A percentile compares a stretch with the other conserved stretches of the same genome.
These are phyloP conservation scores for Fragilariopsis cylindrus DNA, from an alignment of 108 stramenopile species.

Conservation along the genomic window DNA sequence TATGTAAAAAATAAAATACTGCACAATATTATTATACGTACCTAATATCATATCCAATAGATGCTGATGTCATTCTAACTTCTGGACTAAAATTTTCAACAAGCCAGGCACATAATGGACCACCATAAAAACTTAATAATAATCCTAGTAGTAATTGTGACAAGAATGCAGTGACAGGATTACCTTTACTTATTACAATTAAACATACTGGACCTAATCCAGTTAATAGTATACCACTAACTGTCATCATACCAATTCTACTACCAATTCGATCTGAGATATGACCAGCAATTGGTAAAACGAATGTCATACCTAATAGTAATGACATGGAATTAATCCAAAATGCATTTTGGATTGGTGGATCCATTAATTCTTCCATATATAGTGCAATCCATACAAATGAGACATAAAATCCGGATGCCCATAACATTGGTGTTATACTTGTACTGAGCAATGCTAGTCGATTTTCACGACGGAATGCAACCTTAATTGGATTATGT, in stretches of 20 bases:
- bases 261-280: slow-evolving; percentile 62
- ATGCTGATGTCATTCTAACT: slow-evolving; percentile 52
- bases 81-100: slow-evolving; percentile 64
- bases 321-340: slow-evolving; percentile 59
- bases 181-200: slow-evolving; percentile 48
- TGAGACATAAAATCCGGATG: slow-evolving; percentile 49
- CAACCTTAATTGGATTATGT: slow-evolving; percentile 52
- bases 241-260: slow-evolving; percentile 46
- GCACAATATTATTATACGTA: background rate
- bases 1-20: background rate
- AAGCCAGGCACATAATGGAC: slow-evolving; percentile 65
- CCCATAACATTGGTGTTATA: slow-evolving; percentile 66
- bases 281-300: slow-evolving; percentile 56
- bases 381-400: slow-evolving; percentile 57
- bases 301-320: slow-evolving; percentile 48
- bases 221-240: slow-evolving; percentile 38
- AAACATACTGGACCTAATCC: slow-evolving; percentile 49
- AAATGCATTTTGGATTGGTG: slow-evolving; percentile 57
- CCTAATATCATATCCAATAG: slow-evolving; percentile 62
- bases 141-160: slow-evolving; percentile 60
- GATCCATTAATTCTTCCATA: slow-evolving; percentile 57
- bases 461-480: slow-evolving; percentile 53
- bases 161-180: slow-evolving; percentile 36
- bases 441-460: slow-evolving; percentile 50
- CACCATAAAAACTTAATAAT: slow-evolving; percentile 54